Conservation (phyloP, 345 rosid genomes). For the Erucastrum elatum region DNA sequence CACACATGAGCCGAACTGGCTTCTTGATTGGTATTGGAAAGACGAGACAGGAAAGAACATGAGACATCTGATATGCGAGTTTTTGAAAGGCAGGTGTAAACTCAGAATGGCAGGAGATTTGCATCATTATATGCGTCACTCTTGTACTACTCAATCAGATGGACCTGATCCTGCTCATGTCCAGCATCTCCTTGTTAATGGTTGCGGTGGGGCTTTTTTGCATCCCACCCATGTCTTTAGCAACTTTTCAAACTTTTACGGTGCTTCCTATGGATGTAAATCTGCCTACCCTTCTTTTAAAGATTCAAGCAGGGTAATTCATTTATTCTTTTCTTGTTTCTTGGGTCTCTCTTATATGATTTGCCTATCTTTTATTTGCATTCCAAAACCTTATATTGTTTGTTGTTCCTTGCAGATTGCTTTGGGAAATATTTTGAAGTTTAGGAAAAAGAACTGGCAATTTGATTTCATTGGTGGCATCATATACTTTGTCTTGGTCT, state of each 20-base stretch:
- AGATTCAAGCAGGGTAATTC: constrained; percentile 91
- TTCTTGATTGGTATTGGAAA: constrained; percentile 95
- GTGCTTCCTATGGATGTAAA: constrained; percentile 67
- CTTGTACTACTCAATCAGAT: constrained; percentile 71
- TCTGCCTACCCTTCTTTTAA: constrained; percentile 90
- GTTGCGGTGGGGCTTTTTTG: constrained; percentile 96
- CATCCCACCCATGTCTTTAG: constrained; percentile 98
- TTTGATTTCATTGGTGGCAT: constrained; percentile 98
- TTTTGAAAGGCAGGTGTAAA: constrained; percentile 87
- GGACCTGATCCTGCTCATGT: constrained; percentile 56
- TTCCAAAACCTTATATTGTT: constrained; percentile 8
- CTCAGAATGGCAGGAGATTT: constrained; percentile 95
- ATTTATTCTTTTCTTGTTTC: constrained; percentile 9
- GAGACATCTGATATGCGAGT: constrained; percentile 72
- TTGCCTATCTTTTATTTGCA: constrained; percentile 13
- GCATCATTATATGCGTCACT: constrained; percentile 98
- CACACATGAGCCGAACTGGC: constrained; percentile 98
- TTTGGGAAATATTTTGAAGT: constrained; percentile 96
- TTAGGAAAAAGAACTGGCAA: constrained; percentile 98
- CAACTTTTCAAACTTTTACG: constrained; percentile 61
- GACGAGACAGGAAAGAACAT: constrained; percentile 76
- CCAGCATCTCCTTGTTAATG: constrained; percentile 92
- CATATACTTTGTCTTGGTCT: constrained; percentile 84
- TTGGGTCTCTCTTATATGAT: not conserved
- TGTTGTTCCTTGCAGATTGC: constrained; percentile 69